Conservation (phyloP, 305 asterid genomes). For the Fraxinus ornus region DNA sequence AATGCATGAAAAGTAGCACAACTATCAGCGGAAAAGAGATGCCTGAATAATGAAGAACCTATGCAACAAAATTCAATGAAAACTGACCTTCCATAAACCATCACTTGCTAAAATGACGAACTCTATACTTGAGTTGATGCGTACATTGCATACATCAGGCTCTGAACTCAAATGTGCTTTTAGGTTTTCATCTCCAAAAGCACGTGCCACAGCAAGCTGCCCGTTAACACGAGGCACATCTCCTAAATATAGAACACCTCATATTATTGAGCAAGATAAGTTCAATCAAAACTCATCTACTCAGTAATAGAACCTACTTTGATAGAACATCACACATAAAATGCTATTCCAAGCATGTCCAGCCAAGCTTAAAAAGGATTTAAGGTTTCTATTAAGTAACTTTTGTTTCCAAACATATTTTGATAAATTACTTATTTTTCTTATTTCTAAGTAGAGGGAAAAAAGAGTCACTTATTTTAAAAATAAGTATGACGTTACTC, state of each 20-base stretch:
- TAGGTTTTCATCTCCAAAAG: slow-evolving; percentile 82
- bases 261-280: not conserved
- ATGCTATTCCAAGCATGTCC: too few relatives aligned
- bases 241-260: slow-evolving; percentile 47
- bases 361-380: too few relatives aligned
- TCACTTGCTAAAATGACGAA: slow-evolving; percentile 78
- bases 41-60: not conserved
- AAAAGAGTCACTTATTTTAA: not conserved
- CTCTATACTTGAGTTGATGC: slow-evolving; percentile 45
- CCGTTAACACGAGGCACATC: slow-evolving; percentile 87
- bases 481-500: not conserved
- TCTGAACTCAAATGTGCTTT: slow-evolving; percentile 82
- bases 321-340: too few relatives aligned
- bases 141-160: slow-evolving; percentile 58
- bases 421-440: not conserved
- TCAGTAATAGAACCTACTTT: not conserved
- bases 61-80: not conserved
- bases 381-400: too few relatives aligned
- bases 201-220: slow-evolving; percentile 85
- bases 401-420: not conserved
- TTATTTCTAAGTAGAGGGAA: not conserved
- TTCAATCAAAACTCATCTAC: not conserved
- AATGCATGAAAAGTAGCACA: not conserved
- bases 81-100: slow-evolving; percentile 84
- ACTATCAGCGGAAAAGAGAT: too few relatives aligned